phyloP scores from a whole-genome alignment of 2,329 filamentous ascomycete genomes.

The Aureobasidium zeae region DNA sequence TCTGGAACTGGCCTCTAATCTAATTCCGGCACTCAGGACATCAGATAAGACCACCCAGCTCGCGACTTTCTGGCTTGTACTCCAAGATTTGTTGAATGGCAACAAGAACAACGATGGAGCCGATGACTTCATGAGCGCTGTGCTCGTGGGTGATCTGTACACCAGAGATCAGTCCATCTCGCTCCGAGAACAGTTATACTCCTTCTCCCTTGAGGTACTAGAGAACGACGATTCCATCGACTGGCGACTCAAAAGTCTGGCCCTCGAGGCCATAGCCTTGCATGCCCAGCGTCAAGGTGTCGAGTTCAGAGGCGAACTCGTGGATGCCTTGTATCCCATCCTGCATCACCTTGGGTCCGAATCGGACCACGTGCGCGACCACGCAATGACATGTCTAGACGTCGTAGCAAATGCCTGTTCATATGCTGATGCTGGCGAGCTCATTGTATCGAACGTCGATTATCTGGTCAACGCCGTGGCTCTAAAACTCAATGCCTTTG shows the following conservation, averaged over 20 bases:
- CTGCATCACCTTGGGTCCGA: constrained; percentile 74
- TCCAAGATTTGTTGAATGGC: constrained; percentile 57
- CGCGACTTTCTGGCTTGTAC: constrained; percentile 70
- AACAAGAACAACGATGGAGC: constrained; percentile 44
- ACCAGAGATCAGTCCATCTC: constrained; percentile 16
- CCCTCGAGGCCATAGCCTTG: constrained; percentile 70
- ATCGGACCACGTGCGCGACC: constrained; percentile 58
- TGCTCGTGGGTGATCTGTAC: constrained; percentile 45
- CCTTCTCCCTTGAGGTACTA: constrained; percentile 56
- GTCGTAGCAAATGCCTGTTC: constrained; percentile 65
- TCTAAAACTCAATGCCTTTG: constrained; percentile 79
- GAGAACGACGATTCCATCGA: constrained; percentile 42
- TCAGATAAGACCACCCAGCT: constrained; percentile 51
- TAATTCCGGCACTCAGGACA: constrained; percentile 55
- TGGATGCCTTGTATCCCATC: constrained; percentile 87
- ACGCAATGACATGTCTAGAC: constrained; percentile 77
- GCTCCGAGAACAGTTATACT: constrained; percentile 55
- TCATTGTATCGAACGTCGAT: constrained; percentile 86
- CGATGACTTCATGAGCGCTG: constrained; percentile 52
- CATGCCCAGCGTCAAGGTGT: constrained; percentile 58
- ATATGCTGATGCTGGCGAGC: constrained; percentile 62
- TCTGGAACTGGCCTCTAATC: constrained; percentile 41
- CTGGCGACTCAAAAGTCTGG: constrained; percentile 68
- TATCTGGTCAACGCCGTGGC: constrained; percentile 93
- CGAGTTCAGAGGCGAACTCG: constrained; percentile 72